These are phyloP conservation scores for Nannochloris sp. DNA, from an alignment of 139 green algal species.

Conservation along the genomic window DNA sequence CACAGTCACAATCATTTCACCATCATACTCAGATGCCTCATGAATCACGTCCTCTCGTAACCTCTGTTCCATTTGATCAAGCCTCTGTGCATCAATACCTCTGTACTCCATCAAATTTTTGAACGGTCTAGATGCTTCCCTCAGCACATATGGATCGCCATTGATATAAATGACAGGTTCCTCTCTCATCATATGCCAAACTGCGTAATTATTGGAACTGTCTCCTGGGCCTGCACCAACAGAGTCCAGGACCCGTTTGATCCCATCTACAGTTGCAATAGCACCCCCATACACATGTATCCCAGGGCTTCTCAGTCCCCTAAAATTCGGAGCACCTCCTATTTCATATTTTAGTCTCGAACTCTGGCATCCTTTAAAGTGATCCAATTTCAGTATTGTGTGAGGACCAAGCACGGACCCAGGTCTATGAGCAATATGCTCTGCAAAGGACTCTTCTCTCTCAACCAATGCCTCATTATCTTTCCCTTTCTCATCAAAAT, in stretches of 20 bases:
- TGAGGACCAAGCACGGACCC: conserved; percentile 58
- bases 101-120: conserved; percentile 94
- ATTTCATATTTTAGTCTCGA: conserved; percentile 24
- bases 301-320: conserved; percentile 33
- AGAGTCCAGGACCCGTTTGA: conserved; percentile 44
- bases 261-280: conserved; percentile 69
- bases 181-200: conserved; percentile 95
- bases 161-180: conserved; percentile 93
- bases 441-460: conserved; percentile 6
- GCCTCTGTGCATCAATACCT: conserved; percentile 66
- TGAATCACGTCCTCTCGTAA: conserved; percentile 73
- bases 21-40: conserved; percentile 52
- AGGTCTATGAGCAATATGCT: conserved; percentile 36
- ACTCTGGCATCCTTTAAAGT: conserved; percentile 49
- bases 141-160: conserved; percentile 82
- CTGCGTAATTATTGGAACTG: conserved; percentile 8
- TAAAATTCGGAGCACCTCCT: conserved; percentile 74
- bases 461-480: neutral
- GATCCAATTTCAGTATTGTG: conserved; percentile 90
- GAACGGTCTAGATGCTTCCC: conserved; percentile 78
- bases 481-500: conserved; percentile 41
- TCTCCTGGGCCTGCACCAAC: conserved; percentile 22
- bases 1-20: conserved; percentile 66
- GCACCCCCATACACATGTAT: conserved; percentile 73
- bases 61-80: conserved; percentile 86